A percentile compares a stretch with the other conserved stretches of the same genome.
These are phyloP conservation scores for Moesziomyces antarcticus DNA, from an alignment of 1,284 basidiomycete genomes.

Conservation along the genomic window DNA sequence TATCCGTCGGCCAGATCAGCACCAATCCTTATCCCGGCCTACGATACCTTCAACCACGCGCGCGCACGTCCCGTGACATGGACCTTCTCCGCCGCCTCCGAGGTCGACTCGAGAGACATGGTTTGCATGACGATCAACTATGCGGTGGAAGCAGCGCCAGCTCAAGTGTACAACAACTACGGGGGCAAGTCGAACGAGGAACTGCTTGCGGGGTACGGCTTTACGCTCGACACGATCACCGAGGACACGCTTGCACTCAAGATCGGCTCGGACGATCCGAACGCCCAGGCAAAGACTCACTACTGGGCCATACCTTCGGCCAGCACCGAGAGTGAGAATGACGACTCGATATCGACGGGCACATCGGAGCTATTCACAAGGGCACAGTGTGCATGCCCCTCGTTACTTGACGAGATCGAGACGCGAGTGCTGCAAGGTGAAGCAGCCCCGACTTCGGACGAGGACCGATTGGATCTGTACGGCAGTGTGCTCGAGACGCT, in stretches of 20 bases:
- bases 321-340: background rate
- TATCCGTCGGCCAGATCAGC: conserved; percentile 2
- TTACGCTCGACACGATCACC: conserved; percentile 29
- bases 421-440: conserved; percentile 2
- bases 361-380: background rate
- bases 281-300: conserved; percentile 10
- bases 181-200: conserved; percentile 66
- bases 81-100: conserved; percentile 6
- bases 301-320: conserved; percentile 20
- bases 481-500: conserved; percentile 26
- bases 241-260: conserved; percentile 58
- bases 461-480: conserved; percentile 16
- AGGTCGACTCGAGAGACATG: background rate
- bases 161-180: conserved; percentile 65
- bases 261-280: conserved; percentile 8
- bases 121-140: conserved; percentile 25
- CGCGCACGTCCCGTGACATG: conserved; percentile 57
- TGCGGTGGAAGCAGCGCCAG: background rate
- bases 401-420: conserved; percentile 16
- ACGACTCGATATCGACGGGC: too few species aligned
- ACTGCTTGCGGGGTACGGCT: conserved; percentile 58
- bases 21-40: conserved; percentile 60
- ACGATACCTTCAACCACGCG: conserved; percentile 62
- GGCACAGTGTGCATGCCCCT: conserved; percentile 17
- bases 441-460: background rate